Base-by-base conservation (phyloP, 2,329 filamentous ascomycete genomes). In the Penicillium sp. region DNA sequence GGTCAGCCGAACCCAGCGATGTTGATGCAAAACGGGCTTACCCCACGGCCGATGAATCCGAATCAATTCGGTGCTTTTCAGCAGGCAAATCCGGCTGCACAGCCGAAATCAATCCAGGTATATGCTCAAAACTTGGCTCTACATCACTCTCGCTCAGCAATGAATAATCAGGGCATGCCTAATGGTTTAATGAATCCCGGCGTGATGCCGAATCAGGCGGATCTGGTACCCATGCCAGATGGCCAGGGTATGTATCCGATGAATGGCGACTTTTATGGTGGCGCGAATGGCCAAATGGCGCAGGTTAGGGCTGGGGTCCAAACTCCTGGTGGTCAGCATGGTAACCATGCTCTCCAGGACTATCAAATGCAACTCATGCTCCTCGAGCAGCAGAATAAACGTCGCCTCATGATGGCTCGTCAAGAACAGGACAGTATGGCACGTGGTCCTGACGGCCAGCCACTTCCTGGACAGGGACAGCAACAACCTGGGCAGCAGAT, bases 71-170 rank as follows among this genome's bases (percentile, higher is more conserved):
- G 89, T 78, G 81, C 82, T 68, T 85, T 88, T 77, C 84, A 83
- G 75, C 79, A 83, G 80, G 77, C 72, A 66, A 77, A 75, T 61
- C 85, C 86, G 62, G 83, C 83, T 67, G 84, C 88, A 66, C 91
- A 94, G 82, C 85, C 89, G 74, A 96, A 96, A 83, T 90, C 90
- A 73, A 91, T 97, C 77, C 89, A 92, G 78, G 89, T 91, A 77
- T 97, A 97, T 85, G 88, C 91, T 76, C 88, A 92, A 79, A 91
- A 89, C 78, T 86, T 97, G 75, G 88, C 90, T 79, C 88, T 93
- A 79, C 91, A 94, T 78, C 90, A 93, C 73, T 73, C 75, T 76
- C 90, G 90, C 78, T 80, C 90, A 91, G 84, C 83, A 78, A 90
- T 95, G 85, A 90, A 90, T 76, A 90, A 89, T 78, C 91, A 92